Evolutionary conservation across 2,329 filamentous ascomycete genomes (phyloP), one percentile per base, ranked within the genome.

Genomic region (Alternaria conjuncta): DNA sequence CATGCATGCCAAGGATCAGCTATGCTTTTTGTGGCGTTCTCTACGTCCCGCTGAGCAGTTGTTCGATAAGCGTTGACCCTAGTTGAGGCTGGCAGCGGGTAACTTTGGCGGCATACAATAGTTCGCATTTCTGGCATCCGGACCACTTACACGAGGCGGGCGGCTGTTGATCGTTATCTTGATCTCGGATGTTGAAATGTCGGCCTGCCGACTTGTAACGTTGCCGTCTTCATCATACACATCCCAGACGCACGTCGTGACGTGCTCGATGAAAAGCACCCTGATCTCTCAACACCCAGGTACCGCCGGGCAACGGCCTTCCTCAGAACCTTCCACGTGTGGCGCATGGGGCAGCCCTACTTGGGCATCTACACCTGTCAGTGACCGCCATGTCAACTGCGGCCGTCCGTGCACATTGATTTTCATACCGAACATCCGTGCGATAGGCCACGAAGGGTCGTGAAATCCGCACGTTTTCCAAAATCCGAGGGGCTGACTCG

Each of bases 11-110:
- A 41, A 43, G 45, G 8, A 11, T 21, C 5, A 32, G 25, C 20
- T 26, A 47, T 60, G 7, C 44, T 32, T 60, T 62, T 43, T 47
- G 55, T 41, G 41, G 55, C 49, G 55, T 43, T 51, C 49, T 62
- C 28, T 18, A 36, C 30, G 20, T 59, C 12, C 28, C 47, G 18
- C 43, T 49, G 54, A 28, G 58, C 43, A 45, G 43, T 26, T 53
- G 36, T 46, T 28, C 36, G 59, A 25, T 45, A 45, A 58, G 46
- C 59, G 59, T 57, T 45, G 45, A 45, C 23, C 30, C 43, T 56
- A 23, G 25, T 46, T 32, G 21, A 46, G 26, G 36, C 23, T 55
- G 53, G 41, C 12, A 28, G 53, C 26, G 41, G 53, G 43, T 56
- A 47, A 21, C 54, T 32, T 21, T 12, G 13, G 25, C 32, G 44